These are phyloP conservation scores for Russula brevipes DNA, from an alignment of 768 basidiomycete genomes.

Conservation along the genomic window DNA sequence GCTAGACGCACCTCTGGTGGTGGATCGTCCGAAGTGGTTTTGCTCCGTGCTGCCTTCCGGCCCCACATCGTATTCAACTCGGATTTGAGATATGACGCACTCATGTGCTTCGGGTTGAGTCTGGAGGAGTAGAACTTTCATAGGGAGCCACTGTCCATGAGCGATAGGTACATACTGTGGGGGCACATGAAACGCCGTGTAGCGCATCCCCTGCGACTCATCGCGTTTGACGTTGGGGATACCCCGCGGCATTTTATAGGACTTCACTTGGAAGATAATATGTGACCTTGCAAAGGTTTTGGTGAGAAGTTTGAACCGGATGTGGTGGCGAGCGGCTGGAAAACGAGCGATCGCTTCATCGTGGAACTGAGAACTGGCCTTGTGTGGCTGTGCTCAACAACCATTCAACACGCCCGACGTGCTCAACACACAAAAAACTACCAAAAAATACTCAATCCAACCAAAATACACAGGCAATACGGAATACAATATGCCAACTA, in stretches of 20 bases:
- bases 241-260: slow-evolving; percentile 65
- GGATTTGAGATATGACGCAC: slow-evolving; percentile 70
- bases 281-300: not conserved
- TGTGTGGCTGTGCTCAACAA: slow-evolving; percentile 2
- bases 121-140: slow-evolving; percentile 33
- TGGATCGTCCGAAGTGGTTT: slow-evolving; percentile 17
- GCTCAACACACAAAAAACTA: not conserved
- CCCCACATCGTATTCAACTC: slow-evolving; percentile 73
- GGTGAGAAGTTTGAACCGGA: not conserved
- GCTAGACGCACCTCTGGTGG: slow-evolving; percentile 27
- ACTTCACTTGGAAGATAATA: not conserved
- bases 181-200: slow-evolving; percentile 78
- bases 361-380: not conserved
- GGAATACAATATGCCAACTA: not conserved
- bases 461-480: not conserved
- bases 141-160: not conserved
- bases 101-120: slow-evolving; percentile 75
- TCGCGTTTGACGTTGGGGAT: slow-evolving; percentile 76
- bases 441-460: not conserved
- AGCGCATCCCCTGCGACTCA: slow-evolving; percentile 69
- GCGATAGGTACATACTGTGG: slow-evolving; percentile 34
- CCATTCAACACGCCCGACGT: too few relatives aligned
- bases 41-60: slow-evolving; percentile 48
- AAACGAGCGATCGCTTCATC: not conserved
- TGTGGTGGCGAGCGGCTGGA: not conserved